Evolutionary conservation across 2,329 filamentous ascomycete genomes (phyloP), one percentile per base, ranked within the genome.

Genomic region (Pseudocercospora fuligena): DNA sequence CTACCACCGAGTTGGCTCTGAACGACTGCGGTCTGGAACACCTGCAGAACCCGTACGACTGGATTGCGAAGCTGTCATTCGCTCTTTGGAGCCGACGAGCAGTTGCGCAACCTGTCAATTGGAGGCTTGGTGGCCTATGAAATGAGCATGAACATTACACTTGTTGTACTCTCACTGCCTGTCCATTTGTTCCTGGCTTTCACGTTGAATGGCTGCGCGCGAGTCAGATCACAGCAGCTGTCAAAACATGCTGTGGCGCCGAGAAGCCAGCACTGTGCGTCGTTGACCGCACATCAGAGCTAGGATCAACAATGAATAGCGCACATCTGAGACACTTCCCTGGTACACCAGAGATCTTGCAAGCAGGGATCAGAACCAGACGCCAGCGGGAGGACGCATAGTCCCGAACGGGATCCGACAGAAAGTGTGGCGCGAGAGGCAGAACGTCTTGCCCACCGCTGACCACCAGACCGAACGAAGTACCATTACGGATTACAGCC

Each of bases 161-260:
- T 61, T 63, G 64, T 56, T 67, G 65, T 67, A 67, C 67, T 36
- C 56, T 54, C 46, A 29, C 49, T 63, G 59, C 51, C 59, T 60
- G 60, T 46, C 25, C 66, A 66, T 53, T 67, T 49, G 67, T 66
- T 61, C 67, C 66, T 70, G 65, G 66, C 67, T 64, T 66, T 72
- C 70, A 72, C 70, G 68, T 72, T 72, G 66, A 60, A 67, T 63
- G 57, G 68, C 63, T 67, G 65, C 69, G 66, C 67, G 66, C 64
- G 67, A 65, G 64, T 62, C 66, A 65, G 33, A 40, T 43, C 69
- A 72, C 70, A 47, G 68, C 68, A 69, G 65, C 61, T 69, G 64
- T 70, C 63, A 69, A 68, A 66, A 51, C 54, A 61, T 70, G 68
- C 68, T 43, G 68, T 72, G 66, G 46, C 53, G 54, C 64, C 59